A percentile compares a stretch with the other conserved stretches of the same genome.
These are phyloP conservation scores for Amanita rubescens DNA, from an alignment of 768 basidiomycete genomes.

Conservation along the genomic window DNA sequence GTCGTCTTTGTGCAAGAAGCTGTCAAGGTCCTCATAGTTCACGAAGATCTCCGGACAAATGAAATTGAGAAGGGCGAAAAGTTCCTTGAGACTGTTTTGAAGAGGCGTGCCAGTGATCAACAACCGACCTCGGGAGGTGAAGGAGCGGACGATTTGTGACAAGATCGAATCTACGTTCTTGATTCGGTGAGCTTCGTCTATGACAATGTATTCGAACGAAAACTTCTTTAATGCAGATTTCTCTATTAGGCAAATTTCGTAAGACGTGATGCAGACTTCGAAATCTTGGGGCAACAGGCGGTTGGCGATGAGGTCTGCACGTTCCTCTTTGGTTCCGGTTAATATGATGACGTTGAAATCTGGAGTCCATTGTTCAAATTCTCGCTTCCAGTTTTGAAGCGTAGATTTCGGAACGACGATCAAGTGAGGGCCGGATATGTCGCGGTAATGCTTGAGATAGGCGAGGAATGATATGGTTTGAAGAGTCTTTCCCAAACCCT, in stretches of 20 bases:
- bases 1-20: conserved; percentile 88
- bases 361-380: conserved; percentile 87
- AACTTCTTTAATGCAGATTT: conserved; percentile 90
- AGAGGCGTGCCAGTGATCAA: conserved; percentile 96
- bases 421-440: conserved; percentile 77
- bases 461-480: conserved; percentile 97
- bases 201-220: conserved; percentile 95
- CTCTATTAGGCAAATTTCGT: conserved; percentile 96
- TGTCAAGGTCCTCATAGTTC: conserved; percentile 84
- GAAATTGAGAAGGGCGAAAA: conserved; percentile 90
- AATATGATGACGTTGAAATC: conserved; percentile 78
- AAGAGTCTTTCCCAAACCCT: conserved; percentile 97
- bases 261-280: conserved; percentile 91
- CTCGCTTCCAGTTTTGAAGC: conserved; percentile 93
- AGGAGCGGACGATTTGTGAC: conserved; percentile 88
- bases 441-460: conserved; percentile 82
- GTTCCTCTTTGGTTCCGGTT: conserved; percentile 86
- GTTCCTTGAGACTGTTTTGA: conserved; percentile 94
- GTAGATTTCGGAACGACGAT: conserved; percentile 99
- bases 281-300: conserved; percentile 83
- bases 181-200: conserved; percentile 98
- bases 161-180: conserved; percentile 98
- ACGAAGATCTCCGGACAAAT: conserved; percentile 96
- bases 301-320: conserved; percentile 70
- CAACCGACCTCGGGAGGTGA: conserved; percentile 80